Percentiles rank a stretch among this genome's conserved stretches.
phyloP scores from a whole-genome alignment of 768 basidiomycete genomes.

The Rossbeevera mucosa region DNA sequence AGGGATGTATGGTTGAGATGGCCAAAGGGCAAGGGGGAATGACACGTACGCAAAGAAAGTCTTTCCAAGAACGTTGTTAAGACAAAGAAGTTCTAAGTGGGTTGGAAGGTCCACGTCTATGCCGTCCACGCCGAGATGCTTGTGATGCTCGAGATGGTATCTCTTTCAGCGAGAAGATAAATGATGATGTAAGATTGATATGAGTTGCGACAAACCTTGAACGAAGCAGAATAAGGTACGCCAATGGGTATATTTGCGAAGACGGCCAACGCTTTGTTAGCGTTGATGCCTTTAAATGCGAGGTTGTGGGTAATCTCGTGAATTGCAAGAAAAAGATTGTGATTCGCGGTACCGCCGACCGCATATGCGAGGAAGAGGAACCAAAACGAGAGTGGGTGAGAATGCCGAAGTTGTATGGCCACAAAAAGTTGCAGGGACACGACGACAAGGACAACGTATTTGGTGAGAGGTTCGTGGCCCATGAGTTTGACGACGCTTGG shows the following conservation, averaged over 20 bases:
- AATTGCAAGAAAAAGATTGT: conserved; percentile 96
- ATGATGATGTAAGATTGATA: background rate
- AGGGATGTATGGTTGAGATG: conserved; percentile 5
- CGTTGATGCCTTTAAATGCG: conserved; percentile 75
- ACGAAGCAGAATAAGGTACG: conserved; percentile 90
- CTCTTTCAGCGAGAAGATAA: conserved; percentile 40
- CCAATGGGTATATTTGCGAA: conserved; percentile 92
- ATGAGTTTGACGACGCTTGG: conserved; percentile 96
- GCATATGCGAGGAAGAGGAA: conserved; percentile 79
- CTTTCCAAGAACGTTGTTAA: conserved; percentile 96
- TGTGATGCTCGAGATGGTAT: conserved; percentile 97
- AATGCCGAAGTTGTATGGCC: conserved; percentile 64
- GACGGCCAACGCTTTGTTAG: conserved; percentile 86
- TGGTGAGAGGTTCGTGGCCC: conserved; percentile 91
- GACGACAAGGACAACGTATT: conserved; percentile 82
- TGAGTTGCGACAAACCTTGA: conserved; percentile 59
- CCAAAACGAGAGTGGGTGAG: conserved; percentile 58
- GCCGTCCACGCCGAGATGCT: conserved; percentile 91
- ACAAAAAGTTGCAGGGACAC: conserved; percentile 67
- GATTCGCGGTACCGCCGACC: conserved; percentile 93
- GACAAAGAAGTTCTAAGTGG: conserved; percentile 70
- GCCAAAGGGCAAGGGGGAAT: background rate
- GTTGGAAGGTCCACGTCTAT: conserved; percentile 96
- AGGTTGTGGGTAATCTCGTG: conserved; percentile 99
- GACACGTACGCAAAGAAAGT: conserved; percentile 87